These are phyloP conservation scores for Dichotomopilus funicola DNA, from an alignment of 2,329 filamentous ascomycete species.

Conservation along the genomic window DNA sequence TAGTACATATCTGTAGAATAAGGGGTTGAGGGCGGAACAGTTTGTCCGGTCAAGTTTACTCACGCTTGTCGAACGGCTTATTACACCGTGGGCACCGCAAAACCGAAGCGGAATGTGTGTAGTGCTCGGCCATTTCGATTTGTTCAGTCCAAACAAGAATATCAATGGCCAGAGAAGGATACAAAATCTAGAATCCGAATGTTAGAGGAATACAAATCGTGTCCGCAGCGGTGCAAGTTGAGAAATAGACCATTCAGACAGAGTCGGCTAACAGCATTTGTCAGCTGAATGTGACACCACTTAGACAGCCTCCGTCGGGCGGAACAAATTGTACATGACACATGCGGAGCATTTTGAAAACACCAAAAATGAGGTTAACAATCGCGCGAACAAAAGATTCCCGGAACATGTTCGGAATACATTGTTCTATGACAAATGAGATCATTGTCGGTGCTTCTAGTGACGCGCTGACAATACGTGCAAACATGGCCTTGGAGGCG, in stretches of 20 bases:
- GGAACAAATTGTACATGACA: not conserved
- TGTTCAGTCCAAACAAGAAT: not conserved
- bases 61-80: conserved; percentile 5
- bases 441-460: too few relatives aligned
- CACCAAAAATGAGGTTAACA: not conserved
- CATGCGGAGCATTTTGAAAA: not conserved
- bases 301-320: not conserved
- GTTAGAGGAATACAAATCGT: too few relatives aligned
- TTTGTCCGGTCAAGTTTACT: not conserved
- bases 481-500: too few relatives aligned
- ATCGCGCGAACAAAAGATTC: not conserved
- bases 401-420: not conserved
- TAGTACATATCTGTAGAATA: too few relatives aligned
- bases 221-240: too few relatives aligned
- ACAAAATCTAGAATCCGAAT: too few relatives aligned
- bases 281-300: not conserved
- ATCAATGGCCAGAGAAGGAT: too few relatives aligned
- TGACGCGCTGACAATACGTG: too few relatives aligned
- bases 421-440: not conserved
- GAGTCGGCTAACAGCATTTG: too few relatives aligned
- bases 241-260: too few relatives aligned
- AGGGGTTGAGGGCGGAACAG: too few relatives aligned
- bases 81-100: conserved; percentile 2
- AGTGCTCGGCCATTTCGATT: not conserved
- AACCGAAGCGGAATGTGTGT: not conserved